Evolutionary conservation across 2,329 filamentous ascomycete species (phyloP).

Genomic region (Stagonosporopsis chrysanthemi): DNA sequence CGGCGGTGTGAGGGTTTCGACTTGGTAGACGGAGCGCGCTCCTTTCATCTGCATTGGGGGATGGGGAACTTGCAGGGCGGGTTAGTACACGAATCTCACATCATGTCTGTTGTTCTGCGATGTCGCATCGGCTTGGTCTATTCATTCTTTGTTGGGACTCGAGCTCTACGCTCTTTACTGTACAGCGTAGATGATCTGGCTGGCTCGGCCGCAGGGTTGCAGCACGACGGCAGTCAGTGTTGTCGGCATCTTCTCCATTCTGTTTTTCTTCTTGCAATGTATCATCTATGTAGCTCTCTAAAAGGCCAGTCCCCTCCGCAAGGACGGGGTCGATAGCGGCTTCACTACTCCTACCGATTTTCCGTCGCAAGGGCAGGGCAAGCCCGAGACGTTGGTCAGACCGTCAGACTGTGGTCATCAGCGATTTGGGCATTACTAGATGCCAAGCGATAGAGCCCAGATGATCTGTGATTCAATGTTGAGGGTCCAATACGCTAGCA

Average conservation of each 20-base stretch:
- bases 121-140: conserved; percentile 27
- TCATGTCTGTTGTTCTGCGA: conserved; percentile 44
- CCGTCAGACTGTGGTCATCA: conserved; percentile 24
- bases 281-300: conserved; percentile 41
- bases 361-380: background rate
- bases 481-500: conserved; percentile 27
- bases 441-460: conserved; percentile 6
- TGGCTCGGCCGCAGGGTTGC: conserved; percentile 24
- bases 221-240: conserved; percentile 14
- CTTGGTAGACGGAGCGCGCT: conserved; percentile 30
- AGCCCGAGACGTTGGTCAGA: conserved; percentile 2
- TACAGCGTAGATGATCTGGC: conserved; percentile 29
- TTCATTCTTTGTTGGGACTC: conserved; percentile 25
- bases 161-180: conserved; percentile 35
- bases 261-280: conserved; percentile 40
- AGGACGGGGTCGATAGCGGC: conserved; percentile 31
- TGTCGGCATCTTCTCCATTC: conserved; percentile 18
- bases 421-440: conserved; percentile 14
- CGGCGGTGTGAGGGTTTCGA: conserved; percentile 20
- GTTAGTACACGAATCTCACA: conserved; percentile 44
- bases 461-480: conserved; percentile 17
- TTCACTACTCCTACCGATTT: conserved; percentile 22
- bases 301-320: conserved; percentile 31
- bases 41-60: conserved; percentile 30
- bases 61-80: conserved; percentile 29